These are phyloP conservation scores for Coemansia sp. DNA, from an alignment of 371 early-diverging fungal species.

Conservation along the genomic window DNA sequence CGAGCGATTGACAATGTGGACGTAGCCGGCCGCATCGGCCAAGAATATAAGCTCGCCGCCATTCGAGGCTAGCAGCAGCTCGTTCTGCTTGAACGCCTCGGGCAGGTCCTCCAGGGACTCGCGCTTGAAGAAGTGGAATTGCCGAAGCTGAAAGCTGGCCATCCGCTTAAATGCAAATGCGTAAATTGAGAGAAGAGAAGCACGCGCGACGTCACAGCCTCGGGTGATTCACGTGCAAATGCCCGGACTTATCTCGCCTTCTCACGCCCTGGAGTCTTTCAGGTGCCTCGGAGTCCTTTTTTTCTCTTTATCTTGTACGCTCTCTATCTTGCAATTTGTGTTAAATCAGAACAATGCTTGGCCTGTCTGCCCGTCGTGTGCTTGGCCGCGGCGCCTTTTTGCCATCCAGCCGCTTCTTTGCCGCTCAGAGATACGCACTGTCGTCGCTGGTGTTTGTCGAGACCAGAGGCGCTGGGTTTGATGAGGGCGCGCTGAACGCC, in stretches of 20 bases:
- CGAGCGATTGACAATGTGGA: constrained; percentile 67
- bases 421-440: constrained; percentile 14
- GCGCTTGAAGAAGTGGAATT: constrained; percentile 82
- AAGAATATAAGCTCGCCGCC: constrained; percentile 49
- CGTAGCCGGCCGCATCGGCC: constrained; percentile 55
- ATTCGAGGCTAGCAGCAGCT: constrained; percentile 38
- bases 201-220: neutral
- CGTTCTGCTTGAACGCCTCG: constrained; percentile 58
- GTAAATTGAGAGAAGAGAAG: neutral
- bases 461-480: constrained; percentile 76
- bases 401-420: constrained; percentile 1
- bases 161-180: constrained; percentile 13
- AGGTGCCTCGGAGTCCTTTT: neutral
- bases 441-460: constrained; percentile 84
- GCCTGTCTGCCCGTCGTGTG: constrained; percentile 13
- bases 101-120: constrained; percentile 66
- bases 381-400: constrained; percentile 15
- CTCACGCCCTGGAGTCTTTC: neutral
- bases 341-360: constrained; percentile 19
- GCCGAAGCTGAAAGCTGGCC: constrained; percentile 60
- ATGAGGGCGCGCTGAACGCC: constrained; percentile 81
- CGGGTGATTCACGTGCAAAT: neutral
- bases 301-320: neutral
- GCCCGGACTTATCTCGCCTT: neutral
- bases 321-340: neutral